These are phyloP conservation scores for Globisporangium irregulare DNA, from an alignment of 352 stramenopile species.

Conservation along the genomic window DNA sequence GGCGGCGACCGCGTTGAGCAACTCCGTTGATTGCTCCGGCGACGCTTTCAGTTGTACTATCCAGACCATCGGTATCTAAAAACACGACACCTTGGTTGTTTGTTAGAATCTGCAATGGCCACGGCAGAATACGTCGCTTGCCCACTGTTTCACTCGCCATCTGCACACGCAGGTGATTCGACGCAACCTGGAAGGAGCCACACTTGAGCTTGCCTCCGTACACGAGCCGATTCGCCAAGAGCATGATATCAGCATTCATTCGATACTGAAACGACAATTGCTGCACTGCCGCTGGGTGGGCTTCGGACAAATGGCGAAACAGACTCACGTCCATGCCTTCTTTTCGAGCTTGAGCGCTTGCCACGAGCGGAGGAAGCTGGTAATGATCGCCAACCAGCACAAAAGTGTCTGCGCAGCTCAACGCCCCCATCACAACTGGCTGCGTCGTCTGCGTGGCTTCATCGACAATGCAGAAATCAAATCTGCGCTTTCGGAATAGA, in stretches of 20 bases:
- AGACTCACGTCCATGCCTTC: conserved; percentile 88
- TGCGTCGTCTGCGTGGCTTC: conserved; percentile 98
- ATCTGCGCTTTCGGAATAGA: conserved; percentile 82
- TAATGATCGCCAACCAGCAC: conserved; percentile 98
- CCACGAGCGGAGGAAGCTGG: conserved; percentile 96
- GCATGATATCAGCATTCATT: conserved; percentile 97
- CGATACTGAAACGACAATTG: conserved; percentile 98
- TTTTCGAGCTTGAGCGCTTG: conserved; percentile 80
- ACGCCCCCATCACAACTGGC: conserved; percentile 91
- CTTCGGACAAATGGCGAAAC: conserved; percentile 90
- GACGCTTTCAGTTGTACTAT: conserved; percentile 12
- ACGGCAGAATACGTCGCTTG: conserved; percentile 20
- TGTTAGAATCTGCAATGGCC: conserved; percentile 26
- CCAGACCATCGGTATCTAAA: conserved; percentile 78
- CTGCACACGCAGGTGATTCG: conserved; percentile 38
- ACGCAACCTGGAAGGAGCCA: conserved; percentile 56
- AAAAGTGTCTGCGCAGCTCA: conserved; percentile 93
- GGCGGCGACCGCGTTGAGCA: conserved; percentile 17
- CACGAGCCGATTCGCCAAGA: conserved; percentile 93
- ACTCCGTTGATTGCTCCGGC: background rate
- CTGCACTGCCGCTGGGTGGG: conserved; percentile 87
- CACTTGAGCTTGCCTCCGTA: conserved; percentile 94
- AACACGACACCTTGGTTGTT: conserved; percentile 72
- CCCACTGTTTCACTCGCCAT: background rate
- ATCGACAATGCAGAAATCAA: conserved; percentile 98